Evolutionary conservation across 805 yeast species (phyloP).

Genomic region (Saccharomycopsis fodiens): DNA sequence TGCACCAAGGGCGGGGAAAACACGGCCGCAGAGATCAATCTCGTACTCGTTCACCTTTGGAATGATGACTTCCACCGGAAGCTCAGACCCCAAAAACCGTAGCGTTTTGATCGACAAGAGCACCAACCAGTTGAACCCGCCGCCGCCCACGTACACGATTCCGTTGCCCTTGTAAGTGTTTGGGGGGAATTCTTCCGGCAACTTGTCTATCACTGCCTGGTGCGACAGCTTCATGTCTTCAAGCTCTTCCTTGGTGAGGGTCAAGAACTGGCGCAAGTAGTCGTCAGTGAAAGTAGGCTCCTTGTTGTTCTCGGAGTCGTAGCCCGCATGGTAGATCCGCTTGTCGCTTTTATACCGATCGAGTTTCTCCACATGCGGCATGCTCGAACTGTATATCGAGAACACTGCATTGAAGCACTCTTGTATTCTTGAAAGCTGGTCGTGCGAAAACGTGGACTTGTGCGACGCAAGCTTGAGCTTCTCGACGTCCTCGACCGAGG

Average conservation of each 20-base stretch:
- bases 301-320: slow-evolving; percentile 29
- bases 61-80: slow-evolving; percentile 67
- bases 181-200: slow-evolving; percentile 44
- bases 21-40: slow-evolving; percentile 50
- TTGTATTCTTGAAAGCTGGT: slow-evolving; percentile 32
- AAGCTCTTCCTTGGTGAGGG: slow-evolving; percentile 37
- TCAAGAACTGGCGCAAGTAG: slow-evolving; percentile 43
- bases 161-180: slow-evolving; percentile 46
- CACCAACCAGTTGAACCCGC: slow-evolving; percentile 48
- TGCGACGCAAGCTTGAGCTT: slow-evolving; percentile 23
- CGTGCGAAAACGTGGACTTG: slow-evolving; percentile 27
- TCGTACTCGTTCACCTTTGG: slow-evolving; percentile 65
- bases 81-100: slow-evolving; percentile 40
- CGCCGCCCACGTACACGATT: slow-evolving; percentile 60
- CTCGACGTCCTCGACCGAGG: slow-evolving; percentile 9
- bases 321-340: slow-evolving; percentile 49
- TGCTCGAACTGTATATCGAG: slow-evolving; percentile 32
- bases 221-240: slow-evolving; percentile 41
- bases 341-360: slow-evolving; percentile 37
- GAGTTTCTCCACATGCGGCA: slow-evolving; percentile 39
- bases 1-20: slow-evolving; percentile 56
- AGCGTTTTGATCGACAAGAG: slow-evolving; percentile 41
- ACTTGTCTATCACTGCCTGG: slow-evolving; percentile 32
- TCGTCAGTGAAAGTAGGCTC: slow-evolving; percentile 42
- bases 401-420: slow-evolving; percentile 38